phyloP scores from a whole-genome alignment of 1,139 yeast species.

The Martiniozyma asiatica region DNA sequence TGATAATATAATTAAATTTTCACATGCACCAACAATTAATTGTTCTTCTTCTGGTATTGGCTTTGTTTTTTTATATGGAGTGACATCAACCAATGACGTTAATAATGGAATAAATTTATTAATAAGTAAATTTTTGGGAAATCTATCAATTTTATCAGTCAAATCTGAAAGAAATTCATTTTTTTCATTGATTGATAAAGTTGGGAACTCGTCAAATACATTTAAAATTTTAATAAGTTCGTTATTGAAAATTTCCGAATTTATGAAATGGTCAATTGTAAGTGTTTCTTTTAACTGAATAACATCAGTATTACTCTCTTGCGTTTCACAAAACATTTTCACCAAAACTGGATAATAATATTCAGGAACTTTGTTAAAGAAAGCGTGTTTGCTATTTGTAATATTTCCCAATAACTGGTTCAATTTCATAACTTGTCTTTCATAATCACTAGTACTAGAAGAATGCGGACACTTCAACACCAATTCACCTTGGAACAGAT shows the following conservation, averaged over 20 bases:
- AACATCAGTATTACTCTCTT: slow-evolving; percentile 27
- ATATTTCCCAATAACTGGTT: slow-evolving; percentile 11
- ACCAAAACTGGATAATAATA: slow-evolving; percentile 18
- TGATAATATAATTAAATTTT: slow-evolving; percentile 55
- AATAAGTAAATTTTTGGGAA: slow-evolving; percentile 58
- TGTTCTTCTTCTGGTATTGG: slow-evolving; percentile 28
- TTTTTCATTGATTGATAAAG: slow-evolving; percentile 60
- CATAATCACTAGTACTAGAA: slow-evolving; percentile 23
- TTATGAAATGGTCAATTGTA: slow-evolving; percentile 39
- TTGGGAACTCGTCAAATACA: slow-evolving; percentile 74
- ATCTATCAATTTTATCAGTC: slow-evolving; percentile 44
- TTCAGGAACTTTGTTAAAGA: slow-evolving; percentile 19
- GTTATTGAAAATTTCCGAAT: slow-evolving; percentile 57
- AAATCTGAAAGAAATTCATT: slow-evolving; percentile 58
- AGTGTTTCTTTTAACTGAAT: slow-evolving; percentile 29
- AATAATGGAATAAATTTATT: slow-evolving; percentile 69
- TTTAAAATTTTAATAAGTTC: slow-evolving; percentile 74
- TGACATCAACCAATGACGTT: slow-evolving; percentile 27
- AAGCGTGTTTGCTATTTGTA: slow-evolving; percentile 14
- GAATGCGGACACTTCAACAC: slow-evolving; percentile 27
- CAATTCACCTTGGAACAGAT: slow-evolving; percentile 37
- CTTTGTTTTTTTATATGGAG: slow-evolving; percentile 20
- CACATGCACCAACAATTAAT: slow-evolving; percentile 42
- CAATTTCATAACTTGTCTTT: slow-evolving; percentile 17
- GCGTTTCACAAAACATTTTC: slow-evolving; percentile 15